Conservation (phyloP, 257 asterid genomes). For the Scutellaria minor region DNA sequence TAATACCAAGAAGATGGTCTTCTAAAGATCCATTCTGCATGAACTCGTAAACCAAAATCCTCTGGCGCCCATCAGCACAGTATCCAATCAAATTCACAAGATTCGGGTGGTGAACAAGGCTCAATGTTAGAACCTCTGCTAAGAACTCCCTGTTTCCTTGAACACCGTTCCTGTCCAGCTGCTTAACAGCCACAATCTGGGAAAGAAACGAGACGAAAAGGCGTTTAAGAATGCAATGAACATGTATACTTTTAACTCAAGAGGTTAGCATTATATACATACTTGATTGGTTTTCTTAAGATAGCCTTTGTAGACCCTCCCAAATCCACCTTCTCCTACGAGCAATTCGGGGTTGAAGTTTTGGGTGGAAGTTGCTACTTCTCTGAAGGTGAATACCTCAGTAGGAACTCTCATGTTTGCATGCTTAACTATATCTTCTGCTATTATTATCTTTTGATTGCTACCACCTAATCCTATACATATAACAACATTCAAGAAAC, state of each 20-base stretch:
- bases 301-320: conserved; percentile 83
- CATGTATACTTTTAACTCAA: background rate
- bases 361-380: conserved; percentile 75
- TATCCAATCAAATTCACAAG: conserved; percentile 83
- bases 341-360: conserved; percentile 79
- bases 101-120: conserved; percentile 77
- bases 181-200: conserved; percentile 67
- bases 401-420: conserved; percentile 60
- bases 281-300: conserved; percentile 79
- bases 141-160: conserved; percentile 61
- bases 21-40: conserved; percentile 81
- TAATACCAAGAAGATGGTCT: conserved; percentile 73
- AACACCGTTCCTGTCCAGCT: conserved; percentile 57
- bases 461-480: conserved; percentile 44
- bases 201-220: background rate
- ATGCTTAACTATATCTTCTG: conserved; percentile 58
- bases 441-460: conserved; percentile 58
- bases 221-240: background rate
- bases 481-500: conserved; percentile 1
- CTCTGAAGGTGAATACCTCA: conserved; percentile 88
- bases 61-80: conserved; percentile 89
- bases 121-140: conserved; percentile 77
- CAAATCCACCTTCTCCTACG: conserved; percentile 94
- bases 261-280: background rate
- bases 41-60: conserved; percentile 81